A percentile compares a stretch with the other conserved stretches of the same genome.
Conservation (phyloP, 176 grass and related monocot species). For the sorghum (Sorghum bicolor) region Sorghum_bicolor_NCBIv3 NC_012873.2:180001-180500, state of each 20-base stretch:
- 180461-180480: constrained; percentile 97
- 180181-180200: constrained; percentile 66
- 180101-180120: constrained; percentile 35
- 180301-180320: neutral
- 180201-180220: constrained; percentile 87
- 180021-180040: constrained; percentile 47
- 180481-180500: constrained; percentile 76
- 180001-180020: neutral
- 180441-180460: constrained; percentile 83
- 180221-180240: constrained; percentile 87
- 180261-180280: neutral
- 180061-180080: constrained; percentile 86
- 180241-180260: constrained; percentile 2
- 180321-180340: neutral
- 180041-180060: constrained; percentile 67
- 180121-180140: constrained; percentile 23
- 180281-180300: neutral
- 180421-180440: constrained; percentile 78
- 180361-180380: constrained; percentile 35
- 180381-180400: constrained; percentile 83
- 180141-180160: constrained; percentile 41
- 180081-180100: constrained; percentile 69
- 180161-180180: constrained; percentile 63
- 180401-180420: constrained; percentile 84
- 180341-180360: neutral